Evolutionary conservation across 129 eudicot genomes (phyloP).

Genomic region (Deinandra increscens): DNA sequence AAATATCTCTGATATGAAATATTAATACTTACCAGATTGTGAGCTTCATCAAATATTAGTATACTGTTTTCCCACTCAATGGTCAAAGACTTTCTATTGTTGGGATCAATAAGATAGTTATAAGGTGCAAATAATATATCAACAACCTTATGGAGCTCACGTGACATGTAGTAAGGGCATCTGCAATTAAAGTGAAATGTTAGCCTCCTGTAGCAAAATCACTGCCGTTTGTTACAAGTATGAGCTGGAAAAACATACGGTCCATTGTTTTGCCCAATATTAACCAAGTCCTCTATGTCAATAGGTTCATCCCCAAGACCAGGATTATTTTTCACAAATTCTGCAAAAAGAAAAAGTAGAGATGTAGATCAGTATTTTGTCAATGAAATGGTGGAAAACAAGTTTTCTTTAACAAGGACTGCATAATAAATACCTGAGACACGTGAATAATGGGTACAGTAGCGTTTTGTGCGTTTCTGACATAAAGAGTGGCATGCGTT

Average conservation of each 20-base stretch:
- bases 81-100: slow-evolving; percentile 59
- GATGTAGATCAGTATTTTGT: slow-evolving; percentile 5
- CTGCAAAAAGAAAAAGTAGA: slow-evolving; percentile 32
- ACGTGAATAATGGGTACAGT: slow-evolving; percentile 68
- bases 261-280: slow-evolving; percentile 85
- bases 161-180: slow-evolving; percentile 91
- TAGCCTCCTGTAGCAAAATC: slow-evolving; percentile 9
- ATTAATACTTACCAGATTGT: slow-evolving; percentile 64
- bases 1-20: not conserved
- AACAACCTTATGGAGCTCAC: slow-evolving; percentile 82
- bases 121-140: slow-evolving; percentile 97
- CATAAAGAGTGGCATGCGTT: slow-evolving; percentile 85
- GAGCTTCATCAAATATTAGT: slow-evolving; percentile 98
- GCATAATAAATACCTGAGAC: slow-evolving; percentile 54
- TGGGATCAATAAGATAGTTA: slow-evolving; percentile 94
- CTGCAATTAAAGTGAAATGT: slow-evolving; percentile 37
- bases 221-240: slow-evolving; percentile 3
- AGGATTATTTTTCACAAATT: slow-evolving; percentile 69
- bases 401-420: not conserved
- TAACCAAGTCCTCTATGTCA: slow-evolving; percentile 96
- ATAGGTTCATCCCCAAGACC: slow-evolving; percentile 93
- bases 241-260: slow-evolving; percentile 61
- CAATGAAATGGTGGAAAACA: slow-evolving; percentile 16
- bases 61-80: slow-evolving; percentile 69
- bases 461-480: slow-evolving; percentile 67